Conservation (phyloP, 2,329 filamentous ascomycete genomes). For the Clathrospora elynae region DNA sequence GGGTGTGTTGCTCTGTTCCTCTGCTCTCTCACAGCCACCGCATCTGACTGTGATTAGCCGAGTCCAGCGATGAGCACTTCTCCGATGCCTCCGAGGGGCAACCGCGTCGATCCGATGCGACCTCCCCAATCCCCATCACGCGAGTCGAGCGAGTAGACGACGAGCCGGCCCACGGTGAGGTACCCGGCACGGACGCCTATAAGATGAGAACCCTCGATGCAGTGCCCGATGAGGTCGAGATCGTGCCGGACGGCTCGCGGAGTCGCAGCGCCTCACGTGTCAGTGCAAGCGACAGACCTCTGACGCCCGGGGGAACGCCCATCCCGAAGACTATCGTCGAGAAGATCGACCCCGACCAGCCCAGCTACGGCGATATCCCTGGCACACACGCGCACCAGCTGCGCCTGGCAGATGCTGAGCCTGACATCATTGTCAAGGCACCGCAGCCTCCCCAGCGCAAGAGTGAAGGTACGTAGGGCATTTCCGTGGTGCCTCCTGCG, state of each 20-base stretch:
- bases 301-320: slow-evolving; percentile 57
- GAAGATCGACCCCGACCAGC: slow-evolving; percentile 62
- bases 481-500: slow-evolving; percentile 52
- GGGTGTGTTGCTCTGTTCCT: slow-evolving; percentile 47
- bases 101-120: slow-evolving; percentile 49
- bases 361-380: slow-evolving; percentile 65
- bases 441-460: slow-evolving; percentile 52
- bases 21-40: neutral
- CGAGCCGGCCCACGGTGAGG: slow-evolving; percentile 62
- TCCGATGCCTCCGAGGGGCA: slow-evolving; percentile 67
- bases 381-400: slow-evolving; percentile 63
- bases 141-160: slow-evolving; percentile 67
- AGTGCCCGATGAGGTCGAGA: slow-evolving; percentile 67
- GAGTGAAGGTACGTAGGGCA: slow-evolving; percentile 61
- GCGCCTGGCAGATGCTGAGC: slow-evolving; percentile 63
- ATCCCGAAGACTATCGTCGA: slow-evolving; percentile 66
- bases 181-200: slow-evolving; percentile 66
- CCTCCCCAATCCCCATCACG: slow-evolving; percentile 64
- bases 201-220: slow-evolving; percentile 63
- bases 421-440: slow-evolving; percentile 61
- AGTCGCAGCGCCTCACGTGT: slow-evolving; percentile 50
- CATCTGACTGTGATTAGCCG: slow-evolving; percentile 27
- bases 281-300: slow-evolving; percentile 53
- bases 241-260: slow-evolving; percentile 53
- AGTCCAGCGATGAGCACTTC: slow-evolving; percentile 66